Base-by-base conservation (phyloP, 768 basidiomycete genomes). In the Panaeolus cyanescens region DNA sequence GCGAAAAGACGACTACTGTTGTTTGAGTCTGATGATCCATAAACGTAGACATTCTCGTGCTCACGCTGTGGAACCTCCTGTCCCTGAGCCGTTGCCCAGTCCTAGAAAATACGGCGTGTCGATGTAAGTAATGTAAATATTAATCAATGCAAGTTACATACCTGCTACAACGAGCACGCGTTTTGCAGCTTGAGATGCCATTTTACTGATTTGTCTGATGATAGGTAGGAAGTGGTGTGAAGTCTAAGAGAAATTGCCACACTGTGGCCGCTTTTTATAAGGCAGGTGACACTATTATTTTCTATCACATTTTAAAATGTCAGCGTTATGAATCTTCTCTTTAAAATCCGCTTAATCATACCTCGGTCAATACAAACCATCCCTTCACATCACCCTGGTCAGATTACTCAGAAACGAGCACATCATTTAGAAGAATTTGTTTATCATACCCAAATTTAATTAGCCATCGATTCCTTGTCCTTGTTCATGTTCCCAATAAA, bases 91-190 rank as follows among this genome's bases (percentile, higher is more conserved):
- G 30, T 50, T 28, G 45, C 28, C 86, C 86, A 34, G 87, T 89
- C 5, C 83, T 83, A 10, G 73, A 66, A 20, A 34, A 28, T 15
- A n/a, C 9, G 13, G 7, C 2, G 9, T 28, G 30, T 28, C 25
- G 5, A 42, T 22, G 13, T 54, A 19, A 39, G 10, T 13, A 7
- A 25, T 12, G 40, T 13, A 13, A 12, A 17, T 10, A 37, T 4
- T n/a, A 4, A 30, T 28, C 2, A 3, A 30, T 50, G 7, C 25
- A 28, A 50, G 30, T 19, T 68, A 74, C 80, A 32, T 66, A 71
- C 87, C 87, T 65, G 84, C 84, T 36, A 89, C 80, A 20, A 89
- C 79, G 40, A 88, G 72, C 55, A 88, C 79, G n/a, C 80, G 82
- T 54, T 83, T 81, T 31, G 75, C 65, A 31, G 68, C 62, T 61